Base-by-base conservation (phyloP, 192 early-diverging fungal species). In the Phlyctochytrium arcticum region DNA sequence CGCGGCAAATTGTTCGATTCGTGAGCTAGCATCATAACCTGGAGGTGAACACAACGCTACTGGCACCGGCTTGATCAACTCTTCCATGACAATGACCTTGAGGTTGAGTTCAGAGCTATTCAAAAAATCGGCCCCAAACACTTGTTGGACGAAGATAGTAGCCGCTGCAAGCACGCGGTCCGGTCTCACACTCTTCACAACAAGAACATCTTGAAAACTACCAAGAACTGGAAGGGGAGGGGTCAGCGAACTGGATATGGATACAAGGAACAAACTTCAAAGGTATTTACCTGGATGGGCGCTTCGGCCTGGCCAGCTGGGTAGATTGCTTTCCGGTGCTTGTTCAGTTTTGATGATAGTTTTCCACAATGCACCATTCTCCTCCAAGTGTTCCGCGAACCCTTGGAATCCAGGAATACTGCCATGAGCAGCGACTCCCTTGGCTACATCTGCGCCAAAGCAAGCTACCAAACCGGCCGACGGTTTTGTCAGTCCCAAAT, bases 21-120 rank as follows among this genome's bases (percentile, higher is more conserved):
- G 87, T 49, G 93, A 88, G 54, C 93, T 93, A 15, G 95, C 95
- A 75, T 99, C 98, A 75, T 95, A 90, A 36, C 98, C 98, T 33
- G 91, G 89, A 10, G 89, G 85, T 15, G 93, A 90, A 73, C 92
- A 96, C 44, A 98, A 86, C 5, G 91, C 92, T 32, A 99, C 79
- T 3, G 95, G 95, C 26, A 88, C 93, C n/a, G 75, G 60, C 1
- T 85, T 69, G 31, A 74, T 75, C 39, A 84, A 80, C 72, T 98
- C 97, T 23, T 88, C 77, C 1, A 77, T 49, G 0, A 92, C 89
- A 15, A 95, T 69, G 21, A 77, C 64, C 4, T 81, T 67, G 46
- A 98, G 69, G 36, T 90, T 85, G 37, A 93, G 75, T 15, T 91
- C 92, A 4, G 35, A 57, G 26, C 64, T 61, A 44, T 67, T 69